phyloP scores from a whole-genome alignment of 495 filamentous ascomycete species.

The Aspergillus cavernicola region DNA sequence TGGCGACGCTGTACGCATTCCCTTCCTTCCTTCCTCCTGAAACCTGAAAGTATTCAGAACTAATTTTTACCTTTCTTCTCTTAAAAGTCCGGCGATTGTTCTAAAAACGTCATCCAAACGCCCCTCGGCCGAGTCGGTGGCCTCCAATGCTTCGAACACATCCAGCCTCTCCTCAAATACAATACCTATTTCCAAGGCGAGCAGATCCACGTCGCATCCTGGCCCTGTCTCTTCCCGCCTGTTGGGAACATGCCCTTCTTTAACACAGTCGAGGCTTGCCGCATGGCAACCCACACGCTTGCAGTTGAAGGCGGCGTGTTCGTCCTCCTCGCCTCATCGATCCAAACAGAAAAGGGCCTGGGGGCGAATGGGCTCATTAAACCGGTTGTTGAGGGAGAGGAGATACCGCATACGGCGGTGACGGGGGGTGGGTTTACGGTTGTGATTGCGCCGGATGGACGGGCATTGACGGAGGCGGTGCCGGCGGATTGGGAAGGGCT shows the following conservation, averaged over 20 bases:
- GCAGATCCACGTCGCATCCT: slow-evolving; percentile 35
- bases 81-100: neutral
- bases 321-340: neutral
- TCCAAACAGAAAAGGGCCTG: neutral
- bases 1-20: slow-evolving; percentile 41
- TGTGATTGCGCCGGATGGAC: neutral
- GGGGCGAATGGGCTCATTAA: neutral
- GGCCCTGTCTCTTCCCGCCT: slow-evolving; percentile 16
- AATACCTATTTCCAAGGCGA: slow-evolving; percentile 29
- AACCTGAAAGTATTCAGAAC: neutral
- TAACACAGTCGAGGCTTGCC: neutral
- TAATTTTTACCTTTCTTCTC: too few relatives aligned
- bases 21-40: too few relatives aligned
- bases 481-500: neutral
- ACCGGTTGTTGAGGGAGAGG: neutral
- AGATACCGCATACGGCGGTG: neutral
- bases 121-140: slow-evolving; percentile 23
- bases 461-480: neutral
- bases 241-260: neutral
- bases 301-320: neutral
- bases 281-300: neutral
- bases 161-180: slow-evolving; percentile 32
- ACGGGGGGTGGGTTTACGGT: neutral
- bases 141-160: slow-evolving; percentile 33
- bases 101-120: slow-evolving; percentile 20